Percentiles rank a stretch among this genome's conserved stretches.
Evolutionary conservation across 75 land plant genomes (phyloP).

Genomic region (Selaginella moellendorffii): DNA sequence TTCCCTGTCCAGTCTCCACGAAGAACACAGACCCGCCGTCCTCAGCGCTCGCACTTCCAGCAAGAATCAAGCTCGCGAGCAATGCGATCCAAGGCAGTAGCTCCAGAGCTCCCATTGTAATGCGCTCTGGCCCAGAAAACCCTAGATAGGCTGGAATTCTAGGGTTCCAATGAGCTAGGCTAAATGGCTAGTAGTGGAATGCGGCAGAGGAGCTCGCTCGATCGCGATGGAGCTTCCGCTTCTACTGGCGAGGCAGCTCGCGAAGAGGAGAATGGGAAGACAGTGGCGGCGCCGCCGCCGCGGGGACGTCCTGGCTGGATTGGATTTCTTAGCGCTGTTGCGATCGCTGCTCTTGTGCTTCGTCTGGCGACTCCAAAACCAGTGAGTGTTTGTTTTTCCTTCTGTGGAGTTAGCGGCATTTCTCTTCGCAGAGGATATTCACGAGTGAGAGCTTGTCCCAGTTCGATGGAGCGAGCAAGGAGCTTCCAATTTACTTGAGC

Average conservation of each 20-base stretch:
- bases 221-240: too few species aligned
- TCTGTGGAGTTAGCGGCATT: constrained; percentile 7
- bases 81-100: not conserved
- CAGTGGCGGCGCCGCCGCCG: not conserved
- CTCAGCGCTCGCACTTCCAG: not conserved
- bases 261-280: too few species aligned
- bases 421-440: constrained; percentile 47
- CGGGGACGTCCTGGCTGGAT: constrained; percentile 10
- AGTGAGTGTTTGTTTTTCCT: constrained; percentile 3
- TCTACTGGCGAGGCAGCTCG: too few species aligned
- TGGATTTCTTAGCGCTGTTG: constrained; percentile 13
- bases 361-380: constrained; percentile 17
- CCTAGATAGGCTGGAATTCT: not conserved
- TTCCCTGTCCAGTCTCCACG: not conserved
- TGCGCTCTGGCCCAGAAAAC: not conserved
- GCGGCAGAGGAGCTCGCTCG: too few species aligned
- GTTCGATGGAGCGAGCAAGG: constrained; percentile 58
- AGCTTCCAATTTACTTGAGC: constrained; percentile 55
- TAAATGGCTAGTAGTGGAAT: too few species aligned
- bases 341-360: constrained; percentile 14
- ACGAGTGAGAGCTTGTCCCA: constrained; percentile 41
- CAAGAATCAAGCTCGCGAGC: not conserved
- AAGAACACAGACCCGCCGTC: not conserved
- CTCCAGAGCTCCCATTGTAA: not conserved
- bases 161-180: too few species aligned